Evolutionary conservation across 2,329 filamentous ascomycete species (phyloP), one percentile per base, ranked within the genome.

Genomic region (Diaporthe destruens): DNA sequence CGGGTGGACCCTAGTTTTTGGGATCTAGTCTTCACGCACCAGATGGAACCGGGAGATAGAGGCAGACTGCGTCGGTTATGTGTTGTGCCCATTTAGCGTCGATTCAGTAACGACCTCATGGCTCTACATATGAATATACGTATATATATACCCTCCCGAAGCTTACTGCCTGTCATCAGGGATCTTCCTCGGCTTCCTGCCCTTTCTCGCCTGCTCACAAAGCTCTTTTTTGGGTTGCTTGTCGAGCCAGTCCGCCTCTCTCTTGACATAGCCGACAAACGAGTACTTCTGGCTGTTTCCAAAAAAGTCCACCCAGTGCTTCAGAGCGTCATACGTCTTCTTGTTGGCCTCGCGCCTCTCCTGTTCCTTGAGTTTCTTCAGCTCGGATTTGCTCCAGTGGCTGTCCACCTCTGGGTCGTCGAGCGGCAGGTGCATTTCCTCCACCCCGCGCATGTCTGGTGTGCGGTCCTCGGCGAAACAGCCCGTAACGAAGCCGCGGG

Each of bases 391-490:
- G 47, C 82, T 84, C 83, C 86, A 91, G 78, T 88, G 82, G 47
- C 79, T 77, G 80, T 95, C 93, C 34, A 93, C 87, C 71, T 86
- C 85, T 0, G 87, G 85, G 78, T 92, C 87, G 80, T 92, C 90
- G 44, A 90, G 77, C 1, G 90, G 90, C 11, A 96, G 80, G 83
- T 90, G 98, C 89, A 97, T 96, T 75, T 91, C 88, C 84, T 98
- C 96, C 6, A 94, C 92, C 57, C 96, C 96, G 74, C 93, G 89
- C 81, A 98, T 84, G 84, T 99, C 96, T 4, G 93, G 88, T 2
- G 92, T 96, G 42, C 91, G 86, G 85, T 99, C 96, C 75, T 94
- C 92, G 51, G 89, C 85, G 84, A 99, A 99, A 82, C 96, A 99
- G 23, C 94, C 94, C 2, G 96, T 98, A 12, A 99, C 91, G 82